Conservation (phyloP, 495 filamentous ascomycete genomes). For the Penicillium pulvis region DNA sequence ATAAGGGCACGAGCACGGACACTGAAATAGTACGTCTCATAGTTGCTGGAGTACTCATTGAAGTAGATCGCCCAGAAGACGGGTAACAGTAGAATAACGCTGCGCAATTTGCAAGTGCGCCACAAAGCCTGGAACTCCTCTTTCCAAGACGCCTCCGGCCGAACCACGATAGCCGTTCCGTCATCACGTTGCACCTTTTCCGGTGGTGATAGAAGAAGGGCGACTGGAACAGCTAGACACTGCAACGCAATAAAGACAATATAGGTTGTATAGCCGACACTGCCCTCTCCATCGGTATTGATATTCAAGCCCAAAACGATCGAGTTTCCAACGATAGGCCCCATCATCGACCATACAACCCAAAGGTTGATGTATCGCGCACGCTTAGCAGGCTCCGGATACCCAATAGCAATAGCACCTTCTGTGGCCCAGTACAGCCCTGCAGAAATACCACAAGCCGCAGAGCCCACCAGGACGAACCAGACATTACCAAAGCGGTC, state of each 20-base stretch:
- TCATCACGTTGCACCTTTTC: constrained; percentile 56
- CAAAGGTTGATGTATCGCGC: constrained; percentile 59
- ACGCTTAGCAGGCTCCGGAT: constrained; percentile 61
- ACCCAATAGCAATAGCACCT: constrained; percentile 62
- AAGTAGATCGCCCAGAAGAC: constrained; percentile 43
- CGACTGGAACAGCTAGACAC: constrained; percentile 53
- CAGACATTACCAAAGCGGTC: constrained; percentile 65
- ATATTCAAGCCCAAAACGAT: constrained; percentile 40
- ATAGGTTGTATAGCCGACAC: constrained; percentile 40
- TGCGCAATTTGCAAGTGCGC: not conserved
- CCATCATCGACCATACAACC: constrained; percentile 55
- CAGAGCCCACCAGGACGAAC: constrained; percentile 63
- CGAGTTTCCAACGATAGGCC: constrained; percentile 60
- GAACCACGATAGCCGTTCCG: constrained; percentile 51
- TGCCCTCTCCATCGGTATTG: not conserved
- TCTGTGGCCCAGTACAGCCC: constrained; percentile 68
- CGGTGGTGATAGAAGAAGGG: constrained; percentile 52
- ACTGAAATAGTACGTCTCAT: constrained; percentile 39
- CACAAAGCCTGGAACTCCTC: constrained; percentile 29
- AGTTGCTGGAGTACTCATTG: constrained; percentile 35
- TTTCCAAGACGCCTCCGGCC: constrained; percentile 35
- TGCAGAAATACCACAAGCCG: constrained; percentile 64
- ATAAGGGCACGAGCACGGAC: constrained; percentile 41
- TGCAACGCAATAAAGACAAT: constrained; percentile 63
- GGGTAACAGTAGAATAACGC: constrained; percentile 30